A percentile compares a stretch with the other conserved stretches of the same genome.
These are phyloP conservation scores for Alternaria longipes DNA, from an alignment of 2,329 filamentous ascomycete genomes.

Conservation along the genomic window DNA sequence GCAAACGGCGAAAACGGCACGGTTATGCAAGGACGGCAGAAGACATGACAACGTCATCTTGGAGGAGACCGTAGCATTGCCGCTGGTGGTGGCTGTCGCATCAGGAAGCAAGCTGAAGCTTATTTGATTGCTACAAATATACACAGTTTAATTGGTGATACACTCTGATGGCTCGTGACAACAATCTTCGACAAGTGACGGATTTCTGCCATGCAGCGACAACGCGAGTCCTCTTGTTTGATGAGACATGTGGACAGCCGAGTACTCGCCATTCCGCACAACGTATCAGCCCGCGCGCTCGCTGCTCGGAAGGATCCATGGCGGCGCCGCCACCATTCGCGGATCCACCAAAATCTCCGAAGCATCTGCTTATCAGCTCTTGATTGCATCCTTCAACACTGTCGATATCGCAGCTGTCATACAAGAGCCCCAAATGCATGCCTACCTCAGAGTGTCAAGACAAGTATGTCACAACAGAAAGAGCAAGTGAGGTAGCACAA, in stretches of 20 bases:
- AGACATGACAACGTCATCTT: slow-evolving; percentile 11
- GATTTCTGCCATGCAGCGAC: not conserved
- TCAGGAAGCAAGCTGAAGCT: slow-evolving; percentile 8
- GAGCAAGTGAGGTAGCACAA: slow-evolving; percentile 33
- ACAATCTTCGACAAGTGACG: not conserved
- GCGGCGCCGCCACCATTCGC: slow-evolving; percentile 13
- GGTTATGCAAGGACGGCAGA: not conserved
- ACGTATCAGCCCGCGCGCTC: slow-evolving; percentile 1
- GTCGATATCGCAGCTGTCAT: not conserved
- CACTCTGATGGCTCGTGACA: not conserved
- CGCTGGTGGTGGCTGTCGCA: slow-evolving; percentile 3
- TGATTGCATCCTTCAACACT: not conserved
- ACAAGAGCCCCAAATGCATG: slow-evolving; percentile 20
- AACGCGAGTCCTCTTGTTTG: slow-evolving; percentile 1
- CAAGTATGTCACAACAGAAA: slow-evolving; percentile 18
- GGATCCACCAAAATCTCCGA: slow-evolving; percentile 13
- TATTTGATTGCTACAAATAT: not conserved
- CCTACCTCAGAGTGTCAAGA: slow-evolving; percentile 15
- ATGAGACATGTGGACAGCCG: slow-evolving; percentile 11
- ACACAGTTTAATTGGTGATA: not conserved
- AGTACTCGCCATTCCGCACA: not conserved
- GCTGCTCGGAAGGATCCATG: slow-evolving; percentile 1
- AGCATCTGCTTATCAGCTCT: not conserved
- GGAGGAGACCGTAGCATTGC: not conserved
- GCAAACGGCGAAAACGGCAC: not conserved